Base-by-base conservation (phyloP, 2,329 filamentous ascomycete species). In the Tolypocladium tropicale region DNA sequence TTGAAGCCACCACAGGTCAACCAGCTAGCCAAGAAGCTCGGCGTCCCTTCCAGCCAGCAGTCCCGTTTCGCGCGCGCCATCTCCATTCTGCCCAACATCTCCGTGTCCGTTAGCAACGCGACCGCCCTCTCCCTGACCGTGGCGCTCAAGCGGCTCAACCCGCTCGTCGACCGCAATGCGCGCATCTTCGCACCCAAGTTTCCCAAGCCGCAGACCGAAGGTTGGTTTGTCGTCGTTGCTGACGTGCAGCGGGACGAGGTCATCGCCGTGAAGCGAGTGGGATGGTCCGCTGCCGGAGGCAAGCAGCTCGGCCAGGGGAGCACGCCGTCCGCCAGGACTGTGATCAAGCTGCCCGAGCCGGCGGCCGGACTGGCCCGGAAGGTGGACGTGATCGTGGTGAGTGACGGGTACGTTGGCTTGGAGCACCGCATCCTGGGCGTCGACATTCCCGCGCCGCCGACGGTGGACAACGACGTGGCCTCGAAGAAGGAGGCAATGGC, bases 171-270 rank as follows among this genome's bases (percentile, higher is more conserved):
- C 66, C 74, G 78, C 10, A 88, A 91, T 1, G 85, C 82, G 52
- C 82, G 87, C 58, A 88, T 96, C 67, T 96, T 86, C 64, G 90
- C 94, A 0, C 93, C 95, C 3, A 81, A 82, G 25, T 97, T 95
- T 73, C 93, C 93, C 1, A 99, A 99, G 72, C 85, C 91, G 18
- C 94, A 99, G 71, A 94, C 85, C 0, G 94, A 99, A 67, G 92
- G 92, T 0, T 97, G 86, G 81, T 97, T 99, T 70, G 82, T 94
- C 16, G 68, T 97, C 25, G 79, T 95, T 0, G 86, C 84, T 7
- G 84, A 88, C 63, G 65, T 81, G 2, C 75, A 75, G 0, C 80
- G 74, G 7, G 90, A 93, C 57, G 90, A 96, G 62, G 79, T 97
- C 41, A 72, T 96, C 4, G 93, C 88, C 3, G 77, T 99, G 60